These are phyloP conservation scores for Colletotrichum liaoningense DNA, from an alignment of 2,329 filamentous ascomycete genomes.

Conservation along the genomic window DNA sequence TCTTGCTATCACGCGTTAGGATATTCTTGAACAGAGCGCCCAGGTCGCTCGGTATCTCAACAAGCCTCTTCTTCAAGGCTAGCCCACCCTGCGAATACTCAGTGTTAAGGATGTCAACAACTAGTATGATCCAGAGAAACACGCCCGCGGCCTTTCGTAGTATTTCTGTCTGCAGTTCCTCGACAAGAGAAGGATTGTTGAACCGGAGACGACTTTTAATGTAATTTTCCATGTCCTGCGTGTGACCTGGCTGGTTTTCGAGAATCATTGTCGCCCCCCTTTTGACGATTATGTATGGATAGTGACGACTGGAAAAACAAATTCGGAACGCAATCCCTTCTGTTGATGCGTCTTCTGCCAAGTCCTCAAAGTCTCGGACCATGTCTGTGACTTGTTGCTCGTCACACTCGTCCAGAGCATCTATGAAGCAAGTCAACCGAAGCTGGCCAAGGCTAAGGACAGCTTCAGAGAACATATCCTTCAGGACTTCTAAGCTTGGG, in stretches of 20 bases:
- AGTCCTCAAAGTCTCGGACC: constrained; percentile 10
- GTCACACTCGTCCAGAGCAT: constrained; percentile 27
- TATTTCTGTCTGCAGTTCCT: no score
- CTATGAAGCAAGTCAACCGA: constrained; percentile 26
- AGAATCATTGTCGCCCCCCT: constrained; percentile 30
- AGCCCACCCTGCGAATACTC: constrained; percentile 43
- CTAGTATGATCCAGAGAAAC: constrained; percentile 57
- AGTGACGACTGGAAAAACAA: constrained; percentile 7
- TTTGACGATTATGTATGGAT: constrained; percentile 9
- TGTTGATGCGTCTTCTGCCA: background rate
- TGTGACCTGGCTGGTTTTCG: constrained; percentile 49
- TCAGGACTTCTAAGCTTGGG: background rate
- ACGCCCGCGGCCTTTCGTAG: no score
- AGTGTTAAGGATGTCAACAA: constrained; percentile 52
- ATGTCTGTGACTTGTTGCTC: constrained; percentile 22
- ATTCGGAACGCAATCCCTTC: constrained; percentile 37
- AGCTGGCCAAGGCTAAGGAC: background rate
- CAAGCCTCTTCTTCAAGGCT: constrained; percentile 43
- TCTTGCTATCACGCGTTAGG: constrained; percentile 55
- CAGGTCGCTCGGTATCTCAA: constrained; percentile 51
- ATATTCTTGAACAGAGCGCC: constrained; percentile 63
- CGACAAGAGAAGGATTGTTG: constrained; percentile 40
- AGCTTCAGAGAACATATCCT: background rate
- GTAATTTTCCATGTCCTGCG: constrained; percentile 48
- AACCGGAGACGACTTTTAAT: constrained; percentile 44